phyloP scores from a whole-genome alignment of 2,329 filamentous ascomycete species.

The Basipetospora chlamydospora region DNA sequence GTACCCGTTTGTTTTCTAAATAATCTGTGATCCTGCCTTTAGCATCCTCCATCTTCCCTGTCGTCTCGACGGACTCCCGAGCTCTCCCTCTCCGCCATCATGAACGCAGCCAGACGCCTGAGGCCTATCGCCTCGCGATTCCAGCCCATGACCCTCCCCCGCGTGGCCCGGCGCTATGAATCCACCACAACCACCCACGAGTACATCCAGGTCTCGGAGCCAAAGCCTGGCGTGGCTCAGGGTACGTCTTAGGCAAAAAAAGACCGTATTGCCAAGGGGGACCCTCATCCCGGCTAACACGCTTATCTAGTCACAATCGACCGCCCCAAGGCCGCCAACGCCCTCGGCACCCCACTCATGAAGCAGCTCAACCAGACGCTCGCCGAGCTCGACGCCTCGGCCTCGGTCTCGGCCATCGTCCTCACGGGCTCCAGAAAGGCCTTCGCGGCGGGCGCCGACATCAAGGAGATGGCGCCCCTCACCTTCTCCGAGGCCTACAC shows the following conservation, averaged over 20 bases:
- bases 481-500: constrained; percentile 82
- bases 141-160: constrained; percentile 40
- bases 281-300: background rate
- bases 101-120: constrained; percentile 5
- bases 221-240: constrained; percentile 79
- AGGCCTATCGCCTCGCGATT: constrained; percentile 29
- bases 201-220: constrained; percentile 66
- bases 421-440: constrained; percentile 81
- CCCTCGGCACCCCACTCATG: constrained; percentile 82
- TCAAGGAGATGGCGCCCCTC: constrained; percentile 95
- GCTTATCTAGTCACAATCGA: constrained; percentile 75
- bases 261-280: background rate
- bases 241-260: too few species aligned
- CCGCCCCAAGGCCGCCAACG: constrained; percentile 90
- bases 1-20: too few species aligned
- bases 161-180: constrained; percentile 36
- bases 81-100: background rate
- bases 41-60: background rate
- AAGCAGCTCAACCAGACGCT: constrained; percentile 75
- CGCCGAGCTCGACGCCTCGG: constrained; percentile 51
- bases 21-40: background rate
- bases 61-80: background rate
- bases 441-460: constrained; percentile 92
- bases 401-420: constrained; percentile 60
- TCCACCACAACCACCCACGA: constrained; percentile 50